These are phyloP conservation scores for Thermothielavioides terrestris DNA, from an alignment of 495 filamentous ascomycete genomes.

Conservation along the genomic window DNA sequence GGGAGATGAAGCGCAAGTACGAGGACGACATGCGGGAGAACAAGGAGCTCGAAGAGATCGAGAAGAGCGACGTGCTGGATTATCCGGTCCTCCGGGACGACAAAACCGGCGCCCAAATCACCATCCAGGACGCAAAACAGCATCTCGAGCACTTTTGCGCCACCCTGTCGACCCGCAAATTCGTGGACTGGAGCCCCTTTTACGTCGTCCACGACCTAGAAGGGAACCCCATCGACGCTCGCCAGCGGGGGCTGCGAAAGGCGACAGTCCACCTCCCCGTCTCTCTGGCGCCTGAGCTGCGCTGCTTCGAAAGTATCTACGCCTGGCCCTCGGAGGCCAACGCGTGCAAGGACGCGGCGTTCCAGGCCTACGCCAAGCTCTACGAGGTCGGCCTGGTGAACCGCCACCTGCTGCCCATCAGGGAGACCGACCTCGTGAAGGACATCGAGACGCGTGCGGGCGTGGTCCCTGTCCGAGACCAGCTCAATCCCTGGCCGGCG, in stretches of 20 bases:
- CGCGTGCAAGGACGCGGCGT: constrained; percentile 76
- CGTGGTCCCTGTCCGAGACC: constrained; percentile 44
- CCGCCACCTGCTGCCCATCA: constrained; percentile 64
- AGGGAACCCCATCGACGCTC: constrained; percentile 8
- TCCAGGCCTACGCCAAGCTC: constrained; percentile 67
- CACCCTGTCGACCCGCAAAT: constrained; percentile 47
- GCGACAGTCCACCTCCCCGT: constrained; percentile 64
- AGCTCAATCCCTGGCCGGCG: constrained; percentile 58
- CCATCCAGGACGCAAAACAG: constrained; percentile 56
- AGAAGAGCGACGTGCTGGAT: constrained; percentile 43
- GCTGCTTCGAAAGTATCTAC: constrained; percentile 41
- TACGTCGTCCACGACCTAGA: constrained; percentile 31
- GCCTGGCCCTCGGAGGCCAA: constrained; percentile 64
- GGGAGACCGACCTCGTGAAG: constrained; percentile 26
- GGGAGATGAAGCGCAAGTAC: constrained; percentile 64
- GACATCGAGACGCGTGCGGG: constrained; percentile 38
- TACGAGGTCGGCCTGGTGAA: constrained; percentile 65
- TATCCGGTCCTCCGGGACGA: constrained; percentile 42
- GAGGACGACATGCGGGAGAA: constrained; percentile 56
- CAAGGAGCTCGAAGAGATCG: constrained; percentile 38
- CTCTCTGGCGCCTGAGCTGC: constrained; percentile 55
- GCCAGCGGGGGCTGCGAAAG: constrained; percentile 22
- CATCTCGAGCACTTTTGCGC: constrained; percentile 82
- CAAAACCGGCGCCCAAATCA: constrained; percentile 59
- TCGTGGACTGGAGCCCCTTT: constrained; percentile 43